Base-by-base conservation (phyloP, 495 filamentous ascomycete genomes). In the Trichoderma gamsii region DNA sequence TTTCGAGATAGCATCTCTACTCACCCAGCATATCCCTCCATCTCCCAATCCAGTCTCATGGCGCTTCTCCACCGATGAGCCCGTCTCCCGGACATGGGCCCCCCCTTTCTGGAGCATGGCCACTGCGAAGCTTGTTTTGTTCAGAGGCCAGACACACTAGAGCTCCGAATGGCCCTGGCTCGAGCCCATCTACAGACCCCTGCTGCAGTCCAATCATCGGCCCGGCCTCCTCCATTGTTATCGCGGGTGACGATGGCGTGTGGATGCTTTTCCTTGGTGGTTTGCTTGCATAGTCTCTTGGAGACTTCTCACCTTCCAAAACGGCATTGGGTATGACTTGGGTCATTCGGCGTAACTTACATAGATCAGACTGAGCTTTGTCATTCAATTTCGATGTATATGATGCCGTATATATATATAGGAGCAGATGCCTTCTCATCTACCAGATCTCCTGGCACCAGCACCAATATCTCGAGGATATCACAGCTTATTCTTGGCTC, bases 281-380 rank as follows among this genome's bases (percentile, higher is more conserved):
- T 32, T 23, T 52, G 11, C 25, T 61, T 35, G 9, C 23, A 61
- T 29, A 32, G 56, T 49, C 13, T 9, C 25, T 61, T 61, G 9
- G 56, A 61, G 9, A 18, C 23, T 61, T 61, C 11, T 61, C 56
- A 61, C 56, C 56, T 61, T 61, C 56, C 56, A 61, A 61, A 61
- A 61, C 13, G 56, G 56, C 23, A 61, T 61, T 61, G 56, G 56
- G 18, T 15, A 61, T 61, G 56, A 61, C 56, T 32, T 61, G 56
- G 56, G 56, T 61, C 27, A 32, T 21, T 61, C 9, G 27, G 23
- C 23, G n/a, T 59, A 61, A 25, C 16, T 25, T 61, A 29, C 29
- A 29, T 29, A 12, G 56, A 32, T 25, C 23, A 61, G 56, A 61
- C 8, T 61, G 25, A 61, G 27, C 25, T 13, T 16, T 27, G 12